Base-by-base conservation (phyloP, 768 basidiomycete species). In the Hysterangium stoloniferum region DNA sequence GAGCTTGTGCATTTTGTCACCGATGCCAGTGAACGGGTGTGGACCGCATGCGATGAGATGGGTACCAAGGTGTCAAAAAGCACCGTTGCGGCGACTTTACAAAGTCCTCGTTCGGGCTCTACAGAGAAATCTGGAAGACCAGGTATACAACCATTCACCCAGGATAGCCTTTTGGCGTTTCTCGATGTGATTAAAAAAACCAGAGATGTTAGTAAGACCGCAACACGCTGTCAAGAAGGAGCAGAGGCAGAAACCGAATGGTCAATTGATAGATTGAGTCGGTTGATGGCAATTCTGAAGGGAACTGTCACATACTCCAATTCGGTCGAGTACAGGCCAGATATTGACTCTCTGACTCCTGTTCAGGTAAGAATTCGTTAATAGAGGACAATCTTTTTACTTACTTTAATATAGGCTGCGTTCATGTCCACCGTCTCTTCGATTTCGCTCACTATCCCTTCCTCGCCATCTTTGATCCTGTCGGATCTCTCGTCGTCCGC, bases 261-360 rank as follows among this genome's bases (percentile, higher is more conserved):
- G 87, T 60, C 73, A 12, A 60, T 90, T 38, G 72, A 77, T 6
- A 74, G 82, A 25, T 65, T 92, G 38, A 72, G 71, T 2, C 73
- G 79, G 9, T 68, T 97, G 43, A 83, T 93, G 76, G 71, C 69
- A 6, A 84, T 96, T 40, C 65, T 94, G 50, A 90, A 91, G 73
- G 82, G 82, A 24, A 73, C 86, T 31, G 68, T 88, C 56, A 93
- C 87, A 0, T 96, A 96, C 60, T 70, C 82, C 2, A 71, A 73
- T 50, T 93, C 89, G 0, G 81, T 86, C 12, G 91, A 95, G 60
- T 95, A 90, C 62, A 73, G 92, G 35, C 84, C 88, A 1, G 95
- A 99, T 58, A 72, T 93, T 35, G 94, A 98, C 60, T 65, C 70
- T 19, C 71, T 97, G 32, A 79, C 80, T 19, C 86, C 89, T 36